Conservation (phyloP, 345 rosid genomes). For the Bruguiera parviflora region DNA sequence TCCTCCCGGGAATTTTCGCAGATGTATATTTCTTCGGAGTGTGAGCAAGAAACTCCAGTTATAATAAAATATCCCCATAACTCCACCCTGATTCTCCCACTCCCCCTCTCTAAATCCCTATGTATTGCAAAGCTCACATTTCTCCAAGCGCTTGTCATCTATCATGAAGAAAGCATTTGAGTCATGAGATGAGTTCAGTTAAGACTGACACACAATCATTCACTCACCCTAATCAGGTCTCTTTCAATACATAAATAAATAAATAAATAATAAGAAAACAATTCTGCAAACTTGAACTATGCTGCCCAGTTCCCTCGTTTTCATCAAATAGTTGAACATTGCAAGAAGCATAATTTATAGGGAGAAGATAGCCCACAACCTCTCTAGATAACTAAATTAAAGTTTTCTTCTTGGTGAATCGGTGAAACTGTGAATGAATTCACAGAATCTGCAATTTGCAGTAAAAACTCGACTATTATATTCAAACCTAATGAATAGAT, state of each 20-base stretch:
- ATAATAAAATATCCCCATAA: conserved; percentile 51
- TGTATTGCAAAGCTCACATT: conserved; percentile 87
- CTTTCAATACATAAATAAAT: conserved; percentile 6
- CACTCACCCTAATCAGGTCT: conserved; percentile 57
- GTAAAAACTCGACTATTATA: no score
- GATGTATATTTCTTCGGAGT: conserved; percentile 52
- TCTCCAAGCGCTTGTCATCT: conserved; percentile 96
- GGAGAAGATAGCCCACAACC: no score
- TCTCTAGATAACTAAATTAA: no score
- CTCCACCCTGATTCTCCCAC: conserved; percentile 77
- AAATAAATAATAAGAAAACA: no score
- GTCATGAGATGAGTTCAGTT: conserved; percentile 79
- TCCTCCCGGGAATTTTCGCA: conserved; percentile 52
- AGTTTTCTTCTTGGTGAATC: no score
- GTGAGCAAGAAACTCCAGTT: conserved; percentile 77
- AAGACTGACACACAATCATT: conserved; percentile 48
- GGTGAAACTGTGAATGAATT: no score
- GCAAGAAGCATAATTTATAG: no score
- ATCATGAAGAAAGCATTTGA: conserved; percentile 85
- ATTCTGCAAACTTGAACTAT: no score
- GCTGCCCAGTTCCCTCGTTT: no score
- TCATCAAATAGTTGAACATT: no score
- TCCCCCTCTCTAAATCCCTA: conserved; percentile 76
- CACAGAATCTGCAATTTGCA: no score
- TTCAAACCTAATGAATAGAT: no score